These are phyloP conservation scores for Microdochium trichocladiopsis DNA, from an alignment of 2,329 filamentous ascomycete species.

Conservation along the genomic window DNA sequence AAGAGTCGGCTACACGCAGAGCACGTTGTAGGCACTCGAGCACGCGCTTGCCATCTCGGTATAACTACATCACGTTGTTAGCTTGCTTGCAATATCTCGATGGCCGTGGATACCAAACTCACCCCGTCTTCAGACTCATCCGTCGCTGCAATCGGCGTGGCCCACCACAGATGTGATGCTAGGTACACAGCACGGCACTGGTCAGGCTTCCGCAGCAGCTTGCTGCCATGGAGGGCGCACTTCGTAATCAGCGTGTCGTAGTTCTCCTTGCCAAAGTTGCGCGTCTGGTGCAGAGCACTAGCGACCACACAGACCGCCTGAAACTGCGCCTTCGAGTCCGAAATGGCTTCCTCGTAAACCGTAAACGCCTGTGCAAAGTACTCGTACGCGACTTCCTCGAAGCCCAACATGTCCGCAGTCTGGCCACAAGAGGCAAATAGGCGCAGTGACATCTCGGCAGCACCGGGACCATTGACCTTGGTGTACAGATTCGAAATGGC, in stretches of 20 bases:
- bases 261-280: slow-evolving; percentile 92
- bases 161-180: slow-evolving; percentile 97
- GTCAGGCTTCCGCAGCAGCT: slow-evolving; percentile 93
- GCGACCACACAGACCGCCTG: slow-evolving; percentile 95
- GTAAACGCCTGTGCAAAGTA: slow-evolving; percentile 98
- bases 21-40: slow-evolving; percentile 94
- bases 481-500: slow-evolving; percentile 81
- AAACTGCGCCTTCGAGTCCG: slow-evolving; percentile 93
- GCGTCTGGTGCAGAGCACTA: slow-evolving; percentile 77
- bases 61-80: slow-evolving; percentile 54
- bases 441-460: slow-evolving; percentile 81
- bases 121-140: slow-evolving; percentile 65
- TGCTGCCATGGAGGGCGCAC: slow-evolving; percentile 92
- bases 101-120: neutral
- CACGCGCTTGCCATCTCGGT: slow-evolving; percentile 94
- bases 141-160: slow-evolving; percentile 70
- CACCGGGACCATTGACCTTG: slow-evolving; percentile 68
- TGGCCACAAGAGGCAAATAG: slow-evolving; percentile 90
- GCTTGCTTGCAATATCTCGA: slow-evolving; percentile 1
- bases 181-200: slow-evolving; percentile 96
- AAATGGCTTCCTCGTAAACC: slow-evolving; percentile 93
- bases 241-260: slow-evolving; percentile 99
- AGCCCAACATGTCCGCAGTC: slow-evolving; percentile 82
- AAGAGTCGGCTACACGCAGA: slow-evolving; percentile 91
- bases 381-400: slow-evolving; percentile 95